A percentile compares a stretch with the other conserved stretches of the same genome.
phyloP scores from a whole-genome alignment of 768 basidiomycete genomes.

The Trametes cubensis region DNA sequence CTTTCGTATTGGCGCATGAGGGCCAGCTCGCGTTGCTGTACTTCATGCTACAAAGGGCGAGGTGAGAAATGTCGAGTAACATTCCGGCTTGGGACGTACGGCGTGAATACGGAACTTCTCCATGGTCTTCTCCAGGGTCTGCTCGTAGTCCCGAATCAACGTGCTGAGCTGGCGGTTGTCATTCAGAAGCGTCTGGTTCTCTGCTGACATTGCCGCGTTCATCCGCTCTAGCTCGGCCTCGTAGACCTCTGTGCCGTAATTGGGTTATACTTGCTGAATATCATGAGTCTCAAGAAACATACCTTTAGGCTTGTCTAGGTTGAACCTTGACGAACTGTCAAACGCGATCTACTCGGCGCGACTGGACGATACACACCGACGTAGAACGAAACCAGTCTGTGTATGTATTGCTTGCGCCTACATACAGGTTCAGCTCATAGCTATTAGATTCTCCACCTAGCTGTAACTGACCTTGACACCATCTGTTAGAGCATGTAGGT shows the following conservation, averaged over 20 bases:
- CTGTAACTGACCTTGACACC: conserved; percentile 72
- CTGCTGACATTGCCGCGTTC: conserved; percentile 74
- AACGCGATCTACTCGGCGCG: conserved; percentile 1
- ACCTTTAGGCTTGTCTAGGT: conserved; percentile 88
- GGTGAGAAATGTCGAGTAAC: neutral
- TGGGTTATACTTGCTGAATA: conserved; percentile 5
- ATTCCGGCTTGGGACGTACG: conserved; percentile 53
- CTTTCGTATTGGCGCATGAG: conserved; percentile 90
- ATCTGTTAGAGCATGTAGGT: conserved; percentile 71
- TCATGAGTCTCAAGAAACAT: conserved; percentile 13
- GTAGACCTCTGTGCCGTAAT: conserved; percentile 69
- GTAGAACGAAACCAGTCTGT: conserved; percentile 89
- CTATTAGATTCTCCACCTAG: too few species aligned
- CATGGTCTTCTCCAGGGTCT: conserved; percentile 95
- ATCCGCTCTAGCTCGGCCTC: conserved; percentile 88
- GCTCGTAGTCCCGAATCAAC: conserved; percentile 95
- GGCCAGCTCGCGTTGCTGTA: conserved; percentile 89
- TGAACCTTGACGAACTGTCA: conserved; percentile 57
- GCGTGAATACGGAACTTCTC: conserved; percentile 87
- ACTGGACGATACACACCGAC: conserved; percentile 55
- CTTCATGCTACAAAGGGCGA: conserved; percentile 64
- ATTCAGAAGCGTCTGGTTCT: conserved; percentile 84
- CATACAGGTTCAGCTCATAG: neutral
- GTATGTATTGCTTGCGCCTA: conserved; percentile 88
- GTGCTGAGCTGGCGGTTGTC: conserved; percentile 95